Conservation (phyloP, 176 grass and related monocot species). For the Tillandsia leiboldiana region DNA sequence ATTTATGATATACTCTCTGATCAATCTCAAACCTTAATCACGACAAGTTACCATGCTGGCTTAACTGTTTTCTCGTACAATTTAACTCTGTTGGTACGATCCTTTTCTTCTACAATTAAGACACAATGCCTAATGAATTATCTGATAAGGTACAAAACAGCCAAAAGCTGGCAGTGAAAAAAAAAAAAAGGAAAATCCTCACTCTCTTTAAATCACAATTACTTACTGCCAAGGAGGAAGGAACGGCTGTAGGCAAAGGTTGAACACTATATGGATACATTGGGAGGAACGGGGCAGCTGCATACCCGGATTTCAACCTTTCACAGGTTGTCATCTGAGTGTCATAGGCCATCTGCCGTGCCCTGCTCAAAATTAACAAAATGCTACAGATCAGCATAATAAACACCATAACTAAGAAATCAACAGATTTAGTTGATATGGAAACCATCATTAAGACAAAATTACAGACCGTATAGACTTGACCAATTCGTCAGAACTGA, state of each 20-base stretch:
- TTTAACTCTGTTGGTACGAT: neutral
- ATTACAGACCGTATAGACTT: slow-evolving; percentile 43
- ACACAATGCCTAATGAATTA: neutral
- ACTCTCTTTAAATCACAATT: neutral
- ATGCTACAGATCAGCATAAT: neutral
- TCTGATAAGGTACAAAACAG: neutral
- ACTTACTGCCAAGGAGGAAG: slow-evolving; percentile 1
- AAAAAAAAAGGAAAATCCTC: neutral
- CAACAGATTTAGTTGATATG: slow-evolving; percentile 10
- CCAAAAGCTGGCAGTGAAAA: too few species aligned
- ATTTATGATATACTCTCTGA: too few species aligned
- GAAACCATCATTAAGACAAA: slow-evolving; percentile 14
- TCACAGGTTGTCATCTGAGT: slow-evolving; percentile 21
- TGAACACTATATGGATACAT: neutral
- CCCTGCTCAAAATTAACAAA: slow-evolving; percentile 11
- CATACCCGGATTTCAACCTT: slow-evolving; percentile 31
- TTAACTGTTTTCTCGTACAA: neutral
- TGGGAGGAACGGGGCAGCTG: slow-evolving; percentile 4
- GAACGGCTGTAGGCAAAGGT: neutral
- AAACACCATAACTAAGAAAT: slow-evolving; percentile 5
- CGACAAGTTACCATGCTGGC: neutral
- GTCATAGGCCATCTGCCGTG: slow-evolving; percentile 24
- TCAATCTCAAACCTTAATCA: neutral
- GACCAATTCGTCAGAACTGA: slow-evolving; percentile 46
- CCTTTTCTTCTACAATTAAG: neutral